phyloP scores from a whole-genome alignment of 208 protist species.

The Acanthamoeba healyi region DNA sequence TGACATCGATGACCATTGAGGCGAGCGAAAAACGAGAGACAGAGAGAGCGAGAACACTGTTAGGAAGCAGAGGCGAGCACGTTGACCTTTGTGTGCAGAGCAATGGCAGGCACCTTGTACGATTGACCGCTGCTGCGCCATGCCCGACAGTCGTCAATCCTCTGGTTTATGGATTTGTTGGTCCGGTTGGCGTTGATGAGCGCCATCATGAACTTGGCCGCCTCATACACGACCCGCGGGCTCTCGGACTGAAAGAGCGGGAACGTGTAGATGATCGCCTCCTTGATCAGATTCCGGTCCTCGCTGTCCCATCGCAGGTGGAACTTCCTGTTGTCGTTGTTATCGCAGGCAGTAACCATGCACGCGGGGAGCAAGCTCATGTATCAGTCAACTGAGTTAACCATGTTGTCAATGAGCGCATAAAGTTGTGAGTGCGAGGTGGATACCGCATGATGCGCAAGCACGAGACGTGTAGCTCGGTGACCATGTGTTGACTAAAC shows the following conservation, averaged over 20 bases:
- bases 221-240: constrained; percentile 57
- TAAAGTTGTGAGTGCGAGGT: neutral
- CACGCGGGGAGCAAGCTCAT: too few species aligned
- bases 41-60: too few species aligned
- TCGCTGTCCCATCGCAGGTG: constrained; percentile 61
- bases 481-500: constrained; percentile 61
- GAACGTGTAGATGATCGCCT: constrained; percentile 66
- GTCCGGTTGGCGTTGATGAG: constrained; percentile 60
- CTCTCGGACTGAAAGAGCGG: constrained; percentile 58
- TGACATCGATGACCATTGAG: neutral
- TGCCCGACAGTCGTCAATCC: constrained; percentile 22
- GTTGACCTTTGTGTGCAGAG: neutral
- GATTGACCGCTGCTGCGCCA: constrained; percentile 37
- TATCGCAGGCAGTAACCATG: neutral
- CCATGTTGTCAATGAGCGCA: too few species aligned
- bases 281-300: constrained; percentile 67
- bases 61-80: neutral
- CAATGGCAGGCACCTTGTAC: neutral
- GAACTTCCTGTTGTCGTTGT: neutral
- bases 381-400: too few species aligned
- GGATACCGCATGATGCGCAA: constrained; percentile 8
- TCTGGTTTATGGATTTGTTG: constrained; percentile 55
- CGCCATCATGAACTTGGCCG: constrained; percentile 26
- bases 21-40: too few species aligned
- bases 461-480: constrained; percentile 55